phyloP scores from a whole-genome alignment of 306 rosid species.

The Dryas drummondii region DNA sequence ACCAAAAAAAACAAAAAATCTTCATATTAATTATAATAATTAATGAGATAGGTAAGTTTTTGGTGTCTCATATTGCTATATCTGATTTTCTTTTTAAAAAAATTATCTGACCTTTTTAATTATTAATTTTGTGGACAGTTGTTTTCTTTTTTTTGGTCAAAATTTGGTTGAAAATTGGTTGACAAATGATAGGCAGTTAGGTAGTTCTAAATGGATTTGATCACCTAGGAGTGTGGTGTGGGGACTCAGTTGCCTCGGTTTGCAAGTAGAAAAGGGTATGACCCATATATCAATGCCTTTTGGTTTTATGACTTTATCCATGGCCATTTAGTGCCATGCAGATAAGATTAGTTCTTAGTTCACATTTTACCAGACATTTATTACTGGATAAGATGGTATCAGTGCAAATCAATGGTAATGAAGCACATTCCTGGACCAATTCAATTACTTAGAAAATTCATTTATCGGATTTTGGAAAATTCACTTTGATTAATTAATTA shows the following conservation, averaged over 20 bases:
- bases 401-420: neutral
- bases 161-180: neutral
- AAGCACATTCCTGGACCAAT: neutral
- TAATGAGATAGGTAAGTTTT: too few relatives aligned
- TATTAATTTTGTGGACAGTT: neutral
- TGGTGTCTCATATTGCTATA: neutral
- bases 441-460: too few relatives aligned
- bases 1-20: too few relatives aligned
- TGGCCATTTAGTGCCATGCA: conserved; percentile 1
- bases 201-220: too few relatives aligned
- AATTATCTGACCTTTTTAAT: neutral
- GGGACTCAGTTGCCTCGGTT: neutral
- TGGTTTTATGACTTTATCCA: neutral
- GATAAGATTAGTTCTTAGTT: neutral
- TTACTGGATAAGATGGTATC: neutral
- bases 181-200: neutral
- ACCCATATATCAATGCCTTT: neutral
- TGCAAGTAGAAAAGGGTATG: neutral
- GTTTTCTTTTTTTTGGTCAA: too few relatives aligned
- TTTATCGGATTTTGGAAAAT: neutral
- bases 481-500: neutral
- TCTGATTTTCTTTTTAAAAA: too few relatives aligned
- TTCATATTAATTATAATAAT: too few relatives aligned
- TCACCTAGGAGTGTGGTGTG: too few relatives aligned
- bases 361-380: neutral